Evolutionary conservation across 257 asterid species (phyloP), one percentile per base, ranked within the genome.

Genomic region (Solanum tarijense): DNA sequence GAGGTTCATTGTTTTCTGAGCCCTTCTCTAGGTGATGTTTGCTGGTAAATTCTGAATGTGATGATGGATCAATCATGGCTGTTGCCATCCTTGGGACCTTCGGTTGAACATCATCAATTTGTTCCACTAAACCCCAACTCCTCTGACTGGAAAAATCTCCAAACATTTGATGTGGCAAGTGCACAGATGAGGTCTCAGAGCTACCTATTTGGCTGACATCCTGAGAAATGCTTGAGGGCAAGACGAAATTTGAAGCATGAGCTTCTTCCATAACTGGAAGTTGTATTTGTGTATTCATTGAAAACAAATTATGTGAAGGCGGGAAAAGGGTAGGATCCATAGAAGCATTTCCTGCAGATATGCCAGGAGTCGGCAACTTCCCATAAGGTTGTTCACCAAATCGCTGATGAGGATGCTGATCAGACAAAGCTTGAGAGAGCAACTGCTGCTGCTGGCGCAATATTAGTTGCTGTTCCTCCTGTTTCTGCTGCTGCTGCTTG

Each of bases 361-460:
- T 88, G 79, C 93, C 94, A 86, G 95, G 90, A 76, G 90, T 73
- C 86, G 92, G 96, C 88, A 92, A 83, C 90, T 91, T 94, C 41
- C 91, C 92, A 88, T 92, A 90, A 60, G 96, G 89, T 58, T 86
- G 85, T 39, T 95, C 96, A 52, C 93, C 93, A 55, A 93, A 62
- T 52, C 90, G 93, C 89, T 91, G 96, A 65, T 90, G 93, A 65
- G 91, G 90, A 79, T 92, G 94, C 55, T 90, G 95, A 89, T 94
- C 98, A 75, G 94, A 91, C 31, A 95, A 92, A 84, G 94, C 89
- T 66, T 94, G 95, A 1, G 98, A 92, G 86, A 97, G 93, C 90
- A 97, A 91, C 52, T 94, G 98, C 55, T 96, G 99, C 88, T 96
- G 99, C 89, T 93, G 98, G 52, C 89, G 96, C 87, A 94, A 72